Evolutionary conservation across 1,284 basidiomycete species (phyloP).

Genomic region (Abortiporus biennis): DNA sequence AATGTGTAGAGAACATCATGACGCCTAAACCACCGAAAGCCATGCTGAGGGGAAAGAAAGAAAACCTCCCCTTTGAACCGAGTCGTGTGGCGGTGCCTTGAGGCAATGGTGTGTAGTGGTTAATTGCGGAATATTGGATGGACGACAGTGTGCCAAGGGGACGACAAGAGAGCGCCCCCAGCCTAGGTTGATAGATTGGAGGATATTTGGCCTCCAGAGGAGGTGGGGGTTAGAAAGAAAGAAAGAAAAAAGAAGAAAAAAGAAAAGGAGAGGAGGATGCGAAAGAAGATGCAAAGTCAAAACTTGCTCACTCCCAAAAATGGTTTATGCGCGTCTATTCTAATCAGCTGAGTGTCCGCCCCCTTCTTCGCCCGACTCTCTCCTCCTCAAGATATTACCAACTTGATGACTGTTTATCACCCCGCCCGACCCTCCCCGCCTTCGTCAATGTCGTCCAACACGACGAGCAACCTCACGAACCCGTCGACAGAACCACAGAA

Average conservation of each 20-base stretch:
- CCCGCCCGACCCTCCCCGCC: not conserved
- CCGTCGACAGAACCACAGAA: not conserved
- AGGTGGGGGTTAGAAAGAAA: too few species aligned
- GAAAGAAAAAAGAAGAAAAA: too few species aligned
- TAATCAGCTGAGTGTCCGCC: too few species aligned
- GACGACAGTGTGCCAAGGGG: constrained; percentile 40
- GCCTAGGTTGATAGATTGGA: constrained; percentile 1
- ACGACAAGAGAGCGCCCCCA: constrained; percentile 30
- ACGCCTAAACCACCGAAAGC: constrained; percentile 54
- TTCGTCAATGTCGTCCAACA: not conserved
- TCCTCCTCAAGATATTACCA: too few species aligned
- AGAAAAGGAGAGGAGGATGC: constrained; percentile 7
- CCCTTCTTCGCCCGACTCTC: too few species aligned
- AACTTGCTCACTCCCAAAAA: not conserved
- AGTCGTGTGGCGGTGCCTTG: constrained; percentile 32
- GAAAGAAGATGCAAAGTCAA: constrained; percentile 9
- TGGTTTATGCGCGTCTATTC: too few species aligned
- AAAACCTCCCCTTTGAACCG: constrained; percentile 23
- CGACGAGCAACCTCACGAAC: not conserved
- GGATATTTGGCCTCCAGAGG: not conserved
- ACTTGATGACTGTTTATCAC: too few species aligned
- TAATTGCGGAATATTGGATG: constrained; percentile 16
- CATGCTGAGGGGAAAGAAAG: constrained; percentile 54
- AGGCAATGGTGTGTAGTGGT: constrained; percentile 23
- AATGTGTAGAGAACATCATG: constrained; percentile 51